Evolutionary conservation across 345 rosid species (phyloP).

Genomic region (Limnanthes douglasii): DNA sequence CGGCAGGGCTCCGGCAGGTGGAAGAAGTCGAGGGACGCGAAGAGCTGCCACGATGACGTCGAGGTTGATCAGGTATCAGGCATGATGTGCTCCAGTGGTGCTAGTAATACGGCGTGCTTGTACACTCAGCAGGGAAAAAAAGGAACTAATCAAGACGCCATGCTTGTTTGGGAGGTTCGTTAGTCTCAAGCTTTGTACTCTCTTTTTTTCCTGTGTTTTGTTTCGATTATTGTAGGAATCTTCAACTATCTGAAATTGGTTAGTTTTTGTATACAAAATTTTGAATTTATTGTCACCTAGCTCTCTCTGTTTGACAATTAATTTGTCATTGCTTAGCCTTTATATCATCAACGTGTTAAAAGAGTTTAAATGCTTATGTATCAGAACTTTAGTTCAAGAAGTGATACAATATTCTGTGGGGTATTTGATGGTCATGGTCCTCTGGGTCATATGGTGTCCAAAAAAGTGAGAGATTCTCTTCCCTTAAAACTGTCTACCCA

Average conservation of each 20-base stretch:
- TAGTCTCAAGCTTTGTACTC: too few relatives aligned
- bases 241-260: too few relatives aligned
- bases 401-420: slow-evolving; percentile 70
- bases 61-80: slow-evolving; percentile 36
- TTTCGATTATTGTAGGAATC: too few relatives aligned
- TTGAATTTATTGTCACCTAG: too few relatives aligned
- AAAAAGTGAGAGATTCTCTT: slow-evolving; percentile 79
- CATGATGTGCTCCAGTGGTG: slow-evolving; percentile 42
- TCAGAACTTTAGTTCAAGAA: slow-evolving; percentile 63
- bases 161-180: slow-evolving; percentile 89
- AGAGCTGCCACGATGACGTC: slow-evolving; percentile 16
- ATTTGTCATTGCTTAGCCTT: slow-evolving; percentile 1
- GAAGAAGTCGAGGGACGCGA: slow-evolving; percentile 30
- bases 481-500: slow-evolving; percentile 44
- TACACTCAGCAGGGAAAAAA: slow-evolving; percentile 94
- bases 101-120: slow-evolving; percentile 53
- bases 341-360: slow-evolving; percentile 1
- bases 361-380: slow-evolving; percentile 13
- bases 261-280: too few relatives aligned
- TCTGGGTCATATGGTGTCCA: slow-evolving; percentile 88
- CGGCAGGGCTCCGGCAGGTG: slow-evolving; percentile 24
- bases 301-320: too few relatives aligned
- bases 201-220: too few relatives aligned
- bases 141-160: slow-evolving; percentile 96
- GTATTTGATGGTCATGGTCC: slow-evolving; percentile 99